Base-by-base conservation (phyloP, 2,329 filamentous ascomycete species). In the Colletotrichum lindemuthianum region DNA sequence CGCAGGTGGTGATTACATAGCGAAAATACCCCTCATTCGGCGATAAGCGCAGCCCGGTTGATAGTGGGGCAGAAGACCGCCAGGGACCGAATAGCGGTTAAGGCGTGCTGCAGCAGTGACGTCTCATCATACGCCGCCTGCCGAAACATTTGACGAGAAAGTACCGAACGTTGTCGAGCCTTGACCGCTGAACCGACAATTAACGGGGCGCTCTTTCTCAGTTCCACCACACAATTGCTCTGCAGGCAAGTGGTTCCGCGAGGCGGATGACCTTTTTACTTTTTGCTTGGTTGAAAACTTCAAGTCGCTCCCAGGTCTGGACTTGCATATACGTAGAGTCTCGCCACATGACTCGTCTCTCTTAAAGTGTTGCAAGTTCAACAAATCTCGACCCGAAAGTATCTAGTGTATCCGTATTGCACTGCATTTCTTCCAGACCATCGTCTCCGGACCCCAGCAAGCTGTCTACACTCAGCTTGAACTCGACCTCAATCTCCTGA, bases 21-120 rank as follows among this genome's bases (percentile, higher is more conserved):
- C 24, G 37, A 37, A 24, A 45, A 51, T 57, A 65, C 61, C 61
- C 61, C 61, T 65, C 61, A 61, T 65, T 51, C 57, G 57, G 34
- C 15, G 59, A 56, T 58, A 49, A 57, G 55, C 55, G 16, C 1
- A 24, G 24, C 24, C 24, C 24, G 24, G 24, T 24, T 24, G 24
- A 3, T 61, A 58, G 61, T 65, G 58, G 58, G 61, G 58, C 58
- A 65, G 41, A 4, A 32, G 15, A 13, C 16, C 32, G 36, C 32
- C 59, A 57, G 39, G 58, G 56, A 51, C 40, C 58, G 40, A 61
- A 65, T 61, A 4, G 41, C 61, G 33, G 58, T 49, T 51, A 39
- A 48, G 15, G 13, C 58, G 43, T 39, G 34, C 11, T 51, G 61
- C 61, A 56, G 58, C 61, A 65, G 58, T 65, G 61, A 65, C 61